These are phyloP conservation scores for Kuraishia hungarica DNA, from an alignment of 805 yeast species.

Conservation along the genomic window DNA sequence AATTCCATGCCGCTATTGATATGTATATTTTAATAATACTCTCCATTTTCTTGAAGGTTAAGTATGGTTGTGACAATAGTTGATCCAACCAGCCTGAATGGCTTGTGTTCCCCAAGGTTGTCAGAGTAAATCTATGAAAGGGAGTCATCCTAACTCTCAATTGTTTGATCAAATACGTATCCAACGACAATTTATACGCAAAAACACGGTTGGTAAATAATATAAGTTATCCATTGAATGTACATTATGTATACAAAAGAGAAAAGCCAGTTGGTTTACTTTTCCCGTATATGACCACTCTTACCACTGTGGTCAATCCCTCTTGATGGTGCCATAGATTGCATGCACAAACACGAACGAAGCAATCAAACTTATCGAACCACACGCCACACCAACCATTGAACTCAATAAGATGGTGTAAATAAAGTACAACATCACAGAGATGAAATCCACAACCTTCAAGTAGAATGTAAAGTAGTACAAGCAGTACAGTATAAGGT, in stretches of 20 bases:
- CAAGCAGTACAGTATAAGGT: slow-evolving; percentile 56
- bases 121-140: too few species aligned
- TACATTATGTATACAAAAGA: background rate
- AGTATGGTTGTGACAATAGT: too few species aligned
- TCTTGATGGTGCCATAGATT: slow-evolving; percentile 50
- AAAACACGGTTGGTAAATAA: too few species aligned
- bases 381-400: slow-evolving; percentile 61
- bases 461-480: slow-evolving; percentile 55
- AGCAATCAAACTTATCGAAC: slow-evolving; percentile 64
- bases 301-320: slow-evolving; percentile 29
- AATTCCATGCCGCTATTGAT: too few species aligned
- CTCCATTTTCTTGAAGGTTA: too few species aligned
- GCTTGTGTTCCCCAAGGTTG: too few species aligned
- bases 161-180: too few species aligned
- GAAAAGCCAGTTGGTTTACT: background rate
- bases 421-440: slow-evolving; percentile 58
- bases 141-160: too few species aligned
- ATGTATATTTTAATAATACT: too few species aligned
- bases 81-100: too few species aligned
- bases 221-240: background rate
- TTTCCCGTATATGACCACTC: background rate
- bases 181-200: too few species aligned
- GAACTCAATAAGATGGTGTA: slow-evolving; percentile 61
- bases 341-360: slow-evolving; percentile 57
- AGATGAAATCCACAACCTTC: slow-evolving; percentile 57